phyloP scores from a whole-genome alignment of 768 basidiomycete species.

The Suillus lakei region DNA sequence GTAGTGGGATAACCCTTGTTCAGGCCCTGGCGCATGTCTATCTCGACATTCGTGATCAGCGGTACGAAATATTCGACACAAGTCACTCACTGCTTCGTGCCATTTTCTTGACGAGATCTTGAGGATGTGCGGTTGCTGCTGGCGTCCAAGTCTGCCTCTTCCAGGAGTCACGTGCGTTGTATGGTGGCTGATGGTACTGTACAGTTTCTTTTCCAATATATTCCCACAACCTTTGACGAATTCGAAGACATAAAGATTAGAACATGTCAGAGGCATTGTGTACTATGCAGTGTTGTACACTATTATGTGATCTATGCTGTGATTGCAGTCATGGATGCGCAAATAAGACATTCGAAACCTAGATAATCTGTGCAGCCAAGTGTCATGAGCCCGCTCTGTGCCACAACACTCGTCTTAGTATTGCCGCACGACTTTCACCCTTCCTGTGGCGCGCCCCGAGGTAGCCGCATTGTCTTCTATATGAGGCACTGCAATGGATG shows the following conservation, averaged over 20 bases:
- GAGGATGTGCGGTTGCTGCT: conserved; percentile 37
- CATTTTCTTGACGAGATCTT: conserved; percentile 70
- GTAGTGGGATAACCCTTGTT: conserved; percentile 93
- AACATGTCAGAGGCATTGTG: background rate
- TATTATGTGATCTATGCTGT: conserved; percentile 10
- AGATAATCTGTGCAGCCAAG: conserved; percentile 18
- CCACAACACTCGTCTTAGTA: conserved; percentile 25
- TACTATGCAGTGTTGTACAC: conserved; percentile 13
- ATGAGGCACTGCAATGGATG: conserved; percentile 51
- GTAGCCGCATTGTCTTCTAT: conserved; percentile 40
- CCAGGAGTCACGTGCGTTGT: conserved; percentile 44
- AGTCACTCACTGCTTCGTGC: conserved; percentile 70
- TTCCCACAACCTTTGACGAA: conserved; percentile 19
- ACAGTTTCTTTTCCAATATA: conserved; percentile 47
- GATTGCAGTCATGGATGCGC: conserved; percentile 9
- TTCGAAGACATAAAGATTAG: background rate
- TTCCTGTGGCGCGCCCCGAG: conserved; percentile 39
- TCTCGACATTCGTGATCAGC: conserved; percentile 17
- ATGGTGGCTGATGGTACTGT: conserved; percentile 59
- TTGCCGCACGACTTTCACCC: conserved; percentile 57
- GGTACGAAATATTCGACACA: background rate
- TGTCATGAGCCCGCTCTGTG: background rate
- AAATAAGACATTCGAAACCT: conserved; percentile 29
- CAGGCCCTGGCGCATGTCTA: conserved; percentile 84
- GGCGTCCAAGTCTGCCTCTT: conserved; percentile 27